Percentiles rank a stretch among this genome's conserved stretches.
phyloP scores from a whole-genome alignment of 75 land plant genomes.

The Selaginella moellendorffii region DNA sequence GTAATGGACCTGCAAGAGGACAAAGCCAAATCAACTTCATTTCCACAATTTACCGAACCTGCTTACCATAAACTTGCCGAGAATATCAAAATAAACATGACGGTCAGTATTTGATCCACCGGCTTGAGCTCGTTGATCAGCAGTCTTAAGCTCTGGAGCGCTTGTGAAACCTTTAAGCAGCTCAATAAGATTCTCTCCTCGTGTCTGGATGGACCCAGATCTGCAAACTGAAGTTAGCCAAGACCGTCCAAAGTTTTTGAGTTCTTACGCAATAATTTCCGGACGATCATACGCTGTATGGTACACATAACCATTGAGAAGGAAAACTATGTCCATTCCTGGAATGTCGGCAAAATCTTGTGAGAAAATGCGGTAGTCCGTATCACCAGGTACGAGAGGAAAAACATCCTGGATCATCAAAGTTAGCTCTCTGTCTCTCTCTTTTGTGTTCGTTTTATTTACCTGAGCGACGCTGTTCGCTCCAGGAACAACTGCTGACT shows the following conservation, averaged over 20 bases:
- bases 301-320: conserved; percentile 82
- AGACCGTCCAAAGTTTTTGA: neutral
- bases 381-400: conserved; percentile 86
- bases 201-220: conserved; percentile 85
- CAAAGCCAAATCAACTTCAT: neutral
- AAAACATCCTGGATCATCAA: conserved; percentile 90
- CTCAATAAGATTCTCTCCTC: conserved; percentile 77
- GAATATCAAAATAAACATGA: conserved; percentile 69
- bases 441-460: neutral
- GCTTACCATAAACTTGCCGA: conserved; percentile 63
- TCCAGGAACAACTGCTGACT: conserved; percentile 73
- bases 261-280: conserved; percentile 73
- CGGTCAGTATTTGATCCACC: conserved; percentile 26
- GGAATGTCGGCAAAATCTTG: conserved; percentile 78
- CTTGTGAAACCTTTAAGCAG: conserved; percentile 47
- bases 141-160: conserved; percentile 40
- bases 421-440: too few relatives aligned
- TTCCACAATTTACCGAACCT: neutral
- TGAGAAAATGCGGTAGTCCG: conserved; percentile 87
- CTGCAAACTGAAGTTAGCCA: conserved; percentile 17
- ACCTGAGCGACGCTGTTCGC: conserved; percentile 89
- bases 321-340: conserved; percentile 80
- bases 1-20: neutral
- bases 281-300: conserved; percentile 79
- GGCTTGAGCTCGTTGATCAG: conserved; percentile 9